These are phyloP conservation scores for Phytopythium aichiense DNA, from an alignment of 352 stramenopile species.

Conservation along the genomic window DNA sequence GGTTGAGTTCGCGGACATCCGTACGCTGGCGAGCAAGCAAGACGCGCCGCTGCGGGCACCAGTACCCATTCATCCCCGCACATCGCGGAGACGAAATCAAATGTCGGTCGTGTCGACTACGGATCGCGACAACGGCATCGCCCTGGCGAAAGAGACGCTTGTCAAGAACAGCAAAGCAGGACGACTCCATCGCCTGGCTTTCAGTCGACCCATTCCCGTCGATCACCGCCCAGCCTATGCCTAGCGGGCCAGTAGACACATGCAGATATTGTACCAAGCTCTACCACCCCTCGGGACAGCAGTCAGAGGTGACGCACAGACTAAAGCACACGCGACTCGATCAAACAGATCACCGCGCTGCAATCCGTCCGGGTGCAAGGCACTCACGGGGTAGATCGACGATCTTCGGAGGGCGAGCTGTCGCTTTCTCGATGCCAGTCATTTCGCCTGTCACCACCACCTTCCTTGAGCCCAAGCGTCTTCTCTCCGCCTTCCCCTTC, in stretches of 20 bases:
- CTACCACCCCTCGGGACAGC: too few relatives aligned
- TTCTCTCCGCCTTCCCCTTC: too few relatives aligned
- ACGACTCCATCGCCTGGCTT: neutral
- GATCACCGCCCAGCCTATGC: neutral
- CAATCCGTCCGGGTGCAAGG: too few relatives aligned
- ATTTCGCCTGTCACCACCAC: too few relatives aligned
- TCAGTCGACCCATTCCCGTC: neutral
- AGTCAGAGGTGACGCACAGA: too few relatives aligned
- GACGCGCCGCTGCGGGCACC: neutral
- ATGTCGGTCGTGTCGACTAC: neutral
- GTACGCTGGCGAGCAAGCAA: constrained; percentile 6
- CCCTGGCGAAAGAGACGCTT: neutral
- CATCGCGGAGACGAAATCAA: neutral
- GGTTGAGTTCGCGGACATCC: constrained; percentile 59
- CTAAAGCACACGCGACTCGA: too few relatives aligned
- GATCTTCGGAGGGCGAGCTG: too few relatives aligned
- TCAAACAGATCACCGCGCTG: too few relatives aligned
- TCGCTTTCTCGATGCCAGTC: too few relatives aligned
- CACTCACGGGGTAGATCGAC: too few relatives aligned
- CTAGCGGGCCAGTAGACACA: neutral
- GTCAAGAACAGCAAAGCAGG: neutral
- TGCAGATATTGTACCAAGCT: neutral
- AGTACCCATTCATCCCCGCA: neutral
- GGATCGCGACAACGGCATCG: neutral
- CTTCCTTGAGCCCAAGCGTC: too few relatives aligned